Percentiles rank a stretch among this genome's conserved stretches.
Conservation (phyloP, 768 basidiomycete species). For the Leccinum uliginosum region DNA sequence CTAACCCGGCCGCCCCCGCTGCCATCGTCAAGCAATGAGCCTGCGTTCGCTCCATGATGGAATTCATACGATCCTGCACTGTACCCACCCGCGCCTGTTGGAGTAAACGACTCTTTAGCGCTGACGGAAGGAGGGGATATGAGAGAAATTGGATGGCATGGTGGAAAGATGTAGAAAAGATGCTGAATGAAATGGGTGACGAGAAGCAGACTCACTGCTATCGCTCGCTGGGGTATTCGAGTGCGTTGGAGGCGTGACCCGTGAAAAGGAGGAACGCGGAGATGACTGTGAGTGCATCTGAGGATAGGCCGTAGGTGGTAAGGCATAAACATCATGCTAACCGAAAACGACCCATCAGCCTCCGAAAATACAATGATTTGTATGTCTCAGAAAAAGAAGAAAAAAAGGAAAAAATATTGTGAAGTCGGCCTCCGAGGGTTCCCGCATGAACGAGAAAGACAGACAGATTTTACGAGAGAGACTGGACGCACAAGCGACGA, state of each 20-base stretch:
- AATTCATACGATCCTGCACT: slow-evolving; percentile 22
- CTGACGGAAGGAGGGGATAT: neutral
- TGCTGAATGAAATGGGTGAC: neutral
- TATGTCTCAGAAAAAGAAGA: neutral
- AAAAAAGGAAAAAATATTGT: neutral
- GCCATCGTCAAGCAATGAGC: slow-evolving; percentile 18
- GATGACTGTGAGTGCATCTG: slow-evolving; percentile 15
- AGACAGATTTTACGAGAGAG: neutral
- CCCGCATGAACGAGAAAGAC: neutral
- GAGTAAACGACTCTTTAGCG: neutral
- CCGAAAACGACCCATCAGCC: neutral
- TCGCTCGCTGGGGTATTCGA: slow-evolving; percentile 26
- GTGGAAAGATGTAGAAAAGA: neutral
- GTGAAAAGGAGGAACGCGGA: slow-evolving; percentile 17
- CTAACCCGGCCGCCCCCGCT: slow-evolving; percentile 9
- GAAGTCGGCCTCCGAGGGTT: neutral
- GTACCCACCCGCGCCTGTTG: slow-evolving; percentile 15
- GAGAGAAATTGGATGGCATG: neutral
- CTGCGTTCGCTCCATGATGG: slow-evolving; percentile 16
- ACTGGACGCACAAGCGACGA: slow-evolving; percentile 24
- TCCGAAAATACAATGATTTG: neutral
- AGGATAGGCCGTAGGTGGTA: neutral
- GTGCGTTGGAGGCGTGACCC: slow-evolving; percentile 22
- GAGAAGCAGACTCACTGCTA: slow-evolving; percentile 19
- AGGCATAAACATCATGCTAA: slow-evolving; percentile 16